Base-by-base conservation (phyloP, 2,329 filamentous ascomycete species). In the Paracorniculantispora psalliotae region DNA sequence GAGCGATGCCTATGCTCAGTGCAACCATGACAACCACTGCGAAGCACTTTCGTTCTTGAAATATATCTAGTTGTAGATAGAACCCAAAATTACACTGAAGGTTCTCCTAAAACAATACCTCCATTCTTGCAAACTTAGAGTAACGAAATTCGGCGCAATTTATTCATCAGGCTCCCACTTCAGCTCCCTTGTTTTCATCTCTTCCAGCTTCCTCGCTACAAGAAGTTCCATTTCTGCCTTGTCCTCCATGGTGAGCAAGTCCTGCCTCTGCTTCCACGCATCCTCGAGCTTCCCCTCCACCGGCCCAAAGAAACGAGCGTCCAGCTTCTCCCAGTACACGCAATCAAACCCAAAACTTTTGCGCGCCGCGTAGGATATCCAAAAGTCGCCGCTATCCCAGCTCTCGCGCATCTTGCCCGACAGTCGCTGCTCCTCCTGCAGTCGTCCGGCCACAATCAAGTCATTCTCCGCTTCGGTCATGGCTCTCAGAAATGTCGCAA, bases 141-240 rank as follows among this genome's bases (percentile, higher is more conserved):
- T n/a, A n/a, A n/a, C n/a, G n/a, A n/a, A n/a, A n/a, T n/a, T n/a
- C n/a, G n/a, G n/a, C n/a, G n/a, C n/a, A n/a, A n/a, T n/a, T n/a
- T 92, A 92, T 81, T 96, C 91, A 72, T 96, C 49, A 19, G 33
- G 49, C 8, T 58, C 56, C 47, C 26, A 58, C 2, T 17, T 21
- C 33, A 58, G 21, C 21, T 43, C 35, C 7, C 46, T 51, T 4
- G 35, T 58, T 25, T 58, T n/a, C 33, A 19, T 52, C 5, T 50
- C 44, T 17, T 28, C 19, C 46, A 58, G 13, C 23, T 25, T 52
- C 26, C 17, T 51, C 8, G 13, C 33, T 19, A 52, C 56, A 5
- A 58, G 25, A n/a, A 15, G 10, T 9, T 58, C 46, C 56, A 58
- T 58, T 7, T 4, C 39, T 8, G 33, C 46, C n/a, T 35, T 51